Base-by-base conservation (phyloP, 139 green algal species). In the Tetradesmus lagerheimii region DNA sequence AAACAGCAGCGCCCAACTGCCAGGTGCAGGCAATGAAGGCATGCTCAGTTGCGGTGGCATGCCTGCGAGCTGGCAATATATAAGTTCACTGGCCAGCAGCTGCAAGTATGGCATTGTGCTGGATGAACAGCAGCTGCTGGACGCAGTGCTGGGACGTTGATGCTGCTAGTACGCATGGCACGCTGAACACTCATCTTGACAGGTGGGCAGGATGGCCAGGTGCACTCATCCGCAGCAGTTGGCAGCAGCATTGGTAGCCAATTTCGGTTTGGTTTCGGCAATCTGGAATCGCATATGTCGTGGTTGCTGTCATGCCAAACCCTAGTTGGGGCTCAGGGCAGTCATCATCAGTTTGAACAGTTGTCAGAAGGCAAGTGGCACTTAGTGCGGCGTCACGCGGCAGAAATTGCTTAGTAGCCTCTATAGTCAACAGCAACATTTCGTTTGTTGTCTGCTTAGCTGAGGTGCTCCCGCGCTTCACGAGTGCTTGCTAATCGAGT, bases 91-190 rank as follows among this genome's bases (percentile, higher is more conserved):
- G 16, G 85, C 67, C 25, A 31, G 15, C 35, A 80, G 23, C 34
- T 27, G 41, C 47, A 39, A 39, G 53, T 92, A 92, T 71, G 89
- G 89, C 1, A 16, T 89, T 9, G 82, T 92, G 20, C 31, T 92
- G 71, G 74, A 82, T 38, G 89, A 92, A 53, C 53, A 43, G 66
- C 80, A 77, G 38, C 76, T 90, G 35, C 23, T 92, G 57, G 16
- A 16, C 9, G 43, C 66, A 8, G 79, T 88, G 12, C 64, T 80
- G 18, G 62, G 71, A 41, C 25, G 37, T 29, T 35, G 64, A 79
- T 16, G 18, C 37, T n/a, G 39, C 29, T 62, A 20, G n/a, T n/a
- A n/a, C n/a, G n/a, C 47, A 62, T 11, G 6, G 8, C 43, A 5
- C 9, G 43, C 53, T 66, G 14, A 20, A 31, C 20, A 18, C 57